Conservation (phyloP, 495 filamentous ascomycete species). For the Xylaria venustula region DNA sequence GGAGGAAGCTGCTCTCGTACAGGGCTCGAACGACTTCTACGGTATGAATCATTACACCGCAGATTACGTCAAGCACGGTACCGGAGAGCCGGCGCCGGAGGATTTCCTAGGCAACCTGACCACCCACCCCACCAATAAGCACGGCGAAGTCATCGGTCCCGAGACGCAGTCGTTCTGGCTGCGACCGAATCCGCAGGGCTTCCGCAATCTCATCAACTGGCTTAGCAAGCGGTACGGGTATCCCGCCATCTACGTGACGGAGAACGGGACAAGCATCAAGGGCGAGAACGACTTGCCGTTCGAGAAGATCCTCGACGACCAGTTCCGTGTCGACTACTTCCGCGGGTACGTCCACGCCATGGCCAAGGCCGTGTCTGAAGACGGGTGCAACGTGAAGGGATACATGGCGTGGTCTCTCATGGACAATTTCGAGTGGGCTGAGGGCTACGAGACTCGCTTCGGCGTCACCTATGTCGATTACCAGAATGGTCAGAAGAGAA, state of each 20-base stretch:
- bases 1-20: slow-evolving; percentile 65
- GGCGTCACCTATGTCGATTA: slow-evolving; percentile 79
- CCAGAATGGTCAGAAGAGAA: slow-evolving; percentile 67
- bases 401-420: slow-evolving; percentile 83
- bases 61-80: slow-evolving; percentile 75
- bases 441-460: slow-evolving; percentile 82
- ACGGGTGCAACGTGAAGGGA: slow-evolving; percentile 68
- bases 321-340: slow-evolving; percentile 75
- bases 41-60: slow-evolving; percentile 86
- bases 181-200: slow-evolving; percentile 66
- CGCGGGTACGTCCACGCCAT: slow-evolving; percentile 69
- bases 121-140: slow-evolving; percentile 64
- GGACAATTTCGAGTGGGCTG: slow-evolving; percentile 71
- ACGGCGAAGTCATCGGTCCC: slow-evolving; percentile 66
- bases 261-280: slow-evolving; percentile 76
- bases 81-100: slow-evolving; percentile 51
- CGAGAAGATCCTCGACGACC: slow-evolving; percentile 68
- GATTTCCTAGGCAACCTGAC: slow-evolving; percentile 73
- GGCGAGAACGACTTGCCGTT: slow-evolving; percentile 72
- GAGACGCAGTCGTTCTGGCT: slow-evolving; percentile 77
- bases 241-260: slow-evolving; percentile 78
- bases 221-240: slow-evolving; percentile 71
- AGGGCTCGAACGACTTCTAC: slow-evolving; percentile 79
- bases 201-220: slow-evolving; percentile 76
- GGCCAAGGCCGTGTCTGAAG: slow-evolving; percentile 62